phyloP scores from a whole-genome alignment of 2,329 filamentous ascomycete genomes.

The Colletotrichum godetiae region DNA sequence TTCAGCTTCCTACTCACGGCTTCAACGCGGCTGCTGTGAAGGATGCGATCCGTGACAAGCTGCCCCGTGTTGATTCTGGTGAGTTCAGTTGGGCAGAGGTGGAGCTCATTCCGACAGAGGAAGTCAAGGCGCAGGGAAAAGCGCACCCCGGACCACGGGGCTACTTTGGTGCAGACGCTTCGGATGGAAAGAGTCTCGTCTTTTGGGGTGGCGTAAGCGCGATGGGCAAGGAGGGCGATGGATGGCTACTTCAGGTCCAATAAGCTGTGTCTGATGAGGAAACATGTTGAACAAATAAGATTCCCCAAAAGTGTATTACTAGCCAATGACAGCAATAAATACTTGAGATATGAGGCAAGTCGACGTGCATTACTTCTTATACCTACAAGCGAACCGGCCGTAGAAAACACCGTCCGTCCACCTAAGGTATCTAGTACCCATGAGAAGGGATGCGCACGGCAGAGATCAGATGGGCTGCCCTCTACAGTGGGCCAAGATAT shows the following conservation, averaged over 20 bases:
- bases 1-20: constrained; percentile 60
- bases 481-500: no score
- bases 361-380: no score
- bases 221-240: constrained; percentile 51
- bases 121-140: constrained; percentile 54
- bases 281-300: background rate
- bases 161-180: constrained; percentile 52
- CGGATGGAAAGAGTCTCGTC: constrained; percentile 58
- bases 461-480: no score
- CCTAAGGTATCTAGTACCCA: no score
- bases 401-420: no score
- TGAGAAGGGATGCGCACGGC: no score
- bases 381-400: background rate
- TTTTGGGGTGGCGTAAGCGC: constrained; percentile 64
- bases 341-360: background rate
- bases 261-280: background rate
- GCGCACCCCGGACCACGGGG: constrained; percentile 51
- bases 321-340: background rate
- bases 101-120: constrained; percentile 55
- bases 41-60: constrained; percentile 56
- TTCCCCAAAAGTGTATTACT: background rate
- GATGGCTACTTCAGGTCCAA: constrained; percentile 49
- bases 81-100: constrained; percentile 62
- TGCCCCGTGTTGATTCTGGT: constrained; percentile 57
- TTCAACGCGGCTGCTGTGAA: constrained; percentile 60